Conservation (phyloP, 169 alveolate species). For the Eimeria acervulina region DNA sequence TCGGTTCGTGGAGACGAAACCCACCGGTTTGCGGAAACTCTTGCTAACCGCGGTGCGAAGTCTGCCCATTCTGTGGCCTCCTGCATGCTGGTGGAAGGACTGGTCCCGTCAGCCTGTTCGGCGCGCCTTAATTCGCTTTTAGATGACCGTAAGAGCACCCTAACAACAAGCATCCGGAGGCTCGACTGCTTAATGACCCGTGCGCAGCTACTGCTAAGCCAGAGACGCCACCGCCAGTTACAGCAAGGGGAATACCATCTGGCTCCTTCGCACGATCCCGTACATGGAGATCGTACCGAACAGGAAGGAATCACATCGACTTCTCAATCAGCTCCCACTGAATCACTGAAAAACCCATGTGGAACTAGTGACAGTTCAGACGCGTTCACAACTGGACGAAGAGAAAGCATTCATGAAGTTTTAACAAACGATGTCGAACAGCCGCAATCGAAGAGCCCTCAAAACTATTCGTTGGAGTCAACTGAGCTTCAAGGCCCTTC, state of each 20-base stretch:
- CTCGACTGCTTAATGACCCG: conserved; percentile 73
- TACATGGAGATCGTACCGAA: neutral
- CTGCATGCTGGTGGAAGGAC: neutral
- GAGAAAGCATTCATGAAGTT: conserved; percentile 11
- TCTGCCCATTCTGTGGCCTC: conserved; percentile 18
- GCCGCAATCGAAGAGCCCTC: neutral
- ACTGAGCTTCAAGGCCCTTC: neutral
- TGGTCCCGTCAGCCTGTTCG: neutral
- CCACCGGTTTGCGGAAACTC: conserved; percentile 15
- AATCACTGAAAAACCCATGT: neutral
- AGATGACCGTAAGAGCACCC: conserved; percentile 76
- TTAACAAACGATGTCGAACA: neutral
- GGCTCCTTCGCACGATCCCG: neutral
- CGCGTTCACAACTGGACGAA: neutral
- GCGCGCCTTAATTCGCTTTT: neutral
- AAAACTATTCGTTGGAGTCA: neutral
- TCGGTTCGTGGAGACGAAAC: conserved; percentile 68
- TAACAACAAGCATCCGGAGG: conserved; percentile 66
- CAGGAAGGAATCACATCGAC: neutral
- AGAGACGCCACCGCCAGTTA: conserved; percentile 59
- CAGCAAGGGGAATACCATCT: conserved; percentile 2
- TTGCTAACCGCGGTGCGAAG: neutral
- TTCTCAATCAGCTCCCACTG: conserved; percentile 1
- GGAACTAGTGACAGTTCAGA: neutral
- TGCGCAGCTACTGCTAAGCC: conserved; percentile 62